Conservation (phyloP, 306 rosid species). For the Quercus dentata region DNA sequence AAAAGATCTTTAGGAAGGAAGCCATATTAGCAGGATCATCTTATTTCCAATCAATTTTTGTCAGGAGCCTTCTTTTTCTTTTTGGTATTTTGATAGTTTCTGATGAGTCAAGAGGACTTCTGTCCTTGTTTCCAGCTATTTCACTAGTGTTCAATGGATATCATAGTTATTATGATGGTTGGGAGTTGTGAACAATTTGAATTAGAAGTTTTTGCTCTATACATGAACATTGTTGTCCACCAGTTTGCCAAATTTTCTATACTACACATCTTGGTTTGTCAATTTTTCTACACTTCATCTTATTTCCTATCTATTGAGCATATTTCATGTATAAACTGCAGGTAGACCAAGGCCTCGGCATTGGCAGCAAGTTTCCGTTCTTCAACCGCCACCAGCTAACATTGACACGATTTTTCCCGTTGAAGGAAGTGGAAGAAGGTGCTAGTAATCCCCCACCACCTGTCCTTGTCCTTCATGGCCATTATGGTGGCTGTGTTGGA, state of each 20-base stretch:
- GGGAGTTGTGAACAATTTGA: background rate
- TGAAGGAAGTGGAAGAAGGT: constrained; percentile 86
- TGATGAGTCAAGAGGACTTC: background rate
- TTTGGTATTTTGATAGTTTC: background rate
- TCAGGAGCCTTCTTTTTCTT: background rate
- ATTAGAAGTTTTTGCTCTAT: background rate
- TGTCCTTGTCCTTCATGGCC: constrained; percentile 93
- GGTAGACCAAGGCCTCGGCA: constrained; percentile 96
- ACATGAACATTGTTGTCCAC: background rate
- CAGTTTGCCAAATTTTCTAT: background rate
- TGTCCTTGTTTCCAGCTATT: background rate
- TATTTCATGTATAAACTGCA: constrained; percentile 28
- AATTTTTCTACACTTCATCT: background rate
- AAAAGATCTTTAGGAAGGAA: background rate
- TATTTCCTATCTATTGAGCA: constrained; percentile 16
- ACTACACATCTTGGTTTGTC: background rate
- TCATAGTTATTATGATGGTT: background rate
- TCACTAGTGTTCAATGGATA: background rate
- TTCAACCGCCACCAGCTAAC: constrained; percentile 97
- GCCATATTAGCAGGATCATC: background rate
- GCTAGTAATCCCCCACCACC: constrained; percentile 95
- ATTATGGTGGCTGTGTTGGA: constrained; percentile 96
- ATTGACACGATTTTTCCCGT: constrained; percentile 66
- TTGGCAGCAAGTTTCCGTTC: constrained; percentile 91
- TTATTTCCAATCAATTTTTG: background rate